Evolutionary conservation across 2,329 filamentous ascomycete genomes (phyloP), one percentile per base, ranked within the genome.

Genomic region (Daldinia eschscholtzii): DNA sequence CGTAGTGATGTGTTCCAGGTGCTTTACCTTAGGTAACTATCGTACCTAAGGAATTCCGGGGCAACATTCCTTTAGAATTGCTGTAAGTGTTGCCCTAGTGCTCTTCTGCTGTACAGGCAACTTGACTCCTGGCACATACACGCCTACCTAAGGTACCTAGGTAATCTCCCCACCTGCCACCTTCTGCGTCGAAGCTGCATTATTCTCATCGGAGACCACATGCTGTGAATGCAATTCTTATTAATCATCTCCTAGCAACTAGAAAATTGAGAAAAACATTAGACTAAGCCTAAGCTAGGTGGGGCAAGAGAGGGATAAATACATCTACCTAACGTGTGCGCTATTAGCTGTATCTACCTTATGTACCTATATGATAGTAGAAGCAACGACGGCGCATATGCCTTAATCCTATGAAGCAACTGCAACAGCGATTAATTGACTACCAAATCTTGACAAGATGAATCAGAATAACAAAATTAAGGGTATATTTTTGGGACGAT

Each of bases 111-210:
- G 12, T 50, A 30, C 46, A 50, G 46, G 10, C 15, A 50, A 30
- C 6, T 28, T 6, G 26, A n/a, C 3, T n/a, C 15, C 46, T 18
- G 46, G 7, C n/a, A 33, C 15, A 30, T n/a, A 48, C 9, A 26
- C 23, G 39, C 39, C 37, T 39, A 42, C 15, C 9, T 42, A 39
- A 4, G 10, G 4, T 13, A 39, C 39, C 7, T 28, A 26, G 20
- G 20, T 48, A 12, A 48, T 28, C 44, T 33, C 26, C 46, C 26
- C 46, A 52, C 46, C 26, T 52, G 26, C 46, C 46, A 18, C 46
- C 46, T 52, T 52, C 46, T 30, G n/a, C 46, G 5, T 28, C 15
- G 15, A 30, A 2, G 46, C 26, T 52, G 26, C 46, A 52, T 30
- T 30, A 52, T 52, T 52, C 46, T 33, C 3, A 33, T 13, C 26